Base-by-base conservation (phyloP, 352 stramenopile species). In the Phytophthora hybrid region DNA sequence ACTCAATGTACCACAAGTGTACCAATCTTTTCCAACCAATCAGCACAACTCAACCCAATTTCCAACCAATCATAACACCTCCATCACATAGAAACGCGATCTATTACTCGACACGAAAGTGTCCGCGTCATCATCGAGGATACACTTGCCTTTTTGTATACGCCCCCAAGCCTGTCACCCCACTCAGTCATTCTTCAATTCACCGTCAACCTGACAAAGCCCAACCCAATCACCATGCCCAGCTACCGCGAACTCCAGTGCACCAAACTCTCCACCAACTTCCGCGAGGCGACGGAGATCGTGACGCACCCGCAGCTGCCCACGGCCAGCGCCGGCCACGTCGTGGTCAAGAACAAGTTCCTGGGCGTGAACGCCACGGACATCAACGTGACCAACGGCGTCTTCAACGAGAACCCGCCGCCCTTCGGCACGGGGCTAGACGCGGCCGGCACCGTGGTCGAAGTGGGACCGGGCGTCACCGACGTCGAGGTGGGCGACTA, bases 361-460 rank as follows among this genome's bases (percentile, higher is more conserved):
- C 41, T 87, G 32, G 80, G 80, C 9, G 77, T 86, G 41, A 88
- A 88, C 47, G 81, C 76, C 59, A 83, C 81, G 14, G 78, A 88
- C 52, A 78, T 90, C 69, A 87, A 82, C 65, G 65, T 87, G 31
- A 88, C 82, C 46, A 87, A 87, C 69, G 83, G 77, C 56, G 71
- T 66, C 32, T 88, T 87, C 76, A 61, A 76, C 23, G 59, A 77
- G n/a, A 76, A 73, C 19, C 66, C 70, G 3, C 81, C 81, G 3
- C 83, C 83, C 1, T 90, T 90, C 51, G 77, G 74, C 21, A 86
- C 79, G 19, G 82, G 80, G 9, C 56, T 89, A 16, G 78, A 89
- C 5, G 78, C 68, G 10, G 76, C 81, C 6, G 82, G 83, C 6
- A 74, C 78, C 3, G 73, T 90, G 11, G 58, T 77, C 7, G 65